Evolutionary conservation across 2,329 filamentous ascomycete genomes (phyloP).

Genomic region (Penicillium janthinellum): DNA sequence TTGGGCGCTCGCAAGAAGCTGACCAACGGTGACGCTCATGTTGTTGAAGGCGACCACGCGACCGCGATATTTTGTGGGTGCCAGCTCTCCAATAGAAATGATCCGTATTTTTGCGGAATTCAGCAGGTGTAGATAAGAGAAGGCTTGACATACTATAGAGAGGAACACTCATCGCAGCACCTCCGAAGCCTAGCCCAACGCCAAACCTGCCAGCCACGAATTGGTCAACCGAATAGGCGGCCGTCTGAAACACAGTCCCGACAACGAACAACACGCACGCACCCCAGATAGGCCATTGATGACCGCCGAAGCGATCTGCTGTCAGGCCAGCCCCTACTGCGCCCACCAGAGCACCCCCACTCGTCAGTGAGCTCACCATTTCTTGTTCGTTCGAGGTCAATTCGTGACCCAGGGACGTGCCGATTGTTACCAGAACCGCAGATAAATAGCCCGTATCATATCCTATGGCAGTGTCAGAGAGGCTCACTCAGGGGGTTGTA

Average conservation of each 20-base stretch:
- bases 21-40: slow-evolving; percentile 43
- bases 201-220: slow-evolving; percentile 50
- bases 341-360: no score
- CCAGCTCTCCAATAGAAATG: slow-evolving; percentile 17
- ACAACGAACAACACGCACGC: slow-evolving; percentile 42
- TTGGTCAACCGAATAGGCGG: slow-evolving; percentile 41
- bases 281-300: slow-evolving; percentile 29
- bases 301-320: slow-evolving; percentile 30
- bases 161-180: slow-evolving; percentile 51
- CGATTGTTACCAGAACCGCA: no score
- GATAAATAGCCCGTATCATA: no score
- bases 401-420: no score
- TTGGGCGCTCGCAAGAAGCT: slow-evolving; percentile 44
- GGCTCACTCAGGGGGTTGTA: slow-evolving; percentile 13
- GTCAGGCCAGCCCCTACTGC: slow-evolving; percentile 31
- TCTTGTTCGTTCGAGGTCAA: no score
- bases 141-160: slow-evolving; percentile 17
- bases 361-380: no score
- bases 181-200: slow-evolving; percentile 52
- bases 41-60: slow-evolving; percentile 28
- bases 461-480: no score
- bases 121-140: no score
- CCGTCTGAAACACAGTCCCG: slow-evolving; percentile 41
- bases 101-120: not conserved
- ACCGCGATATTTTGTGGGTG: slow-evolving; percentile 21